phyloP scores from a whole-genome alignment of 2,329 filamentous ascomycete species.

The Cladorrhinum sp. region DNA sequence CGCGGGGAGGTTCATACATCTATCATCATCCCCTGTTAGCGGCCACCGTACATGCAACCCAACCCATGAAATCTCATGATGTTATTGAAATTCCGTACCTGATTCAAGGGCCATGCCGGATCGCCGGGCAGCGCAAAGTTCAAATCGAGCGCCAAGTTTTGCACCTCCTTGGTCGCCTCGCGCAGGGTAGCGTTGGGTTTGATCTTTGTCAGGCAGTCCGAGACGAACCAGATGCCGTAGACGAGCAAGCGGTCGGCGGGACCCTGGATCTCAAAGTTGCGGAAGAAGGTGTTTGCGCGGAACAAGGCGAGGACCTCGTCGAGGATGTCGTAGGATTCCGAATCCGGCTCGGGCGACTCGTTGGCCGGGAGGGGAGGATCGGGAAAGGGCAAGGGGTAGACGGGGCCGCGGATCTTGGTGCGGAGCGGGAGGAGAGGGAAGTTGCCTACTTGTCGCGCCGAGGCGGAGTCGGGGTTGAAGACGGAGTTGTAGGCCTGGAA shows the following conservation, averaged over 20 bases:
- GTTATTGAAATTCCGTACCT: constrained; percentile 48
- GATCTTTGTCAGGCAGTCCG: constrained; percentile 85
- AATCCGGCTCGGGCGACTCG: constrained; percentile 74
- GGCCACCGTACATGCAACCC: background rate
- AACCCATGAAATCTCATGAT: background rate
- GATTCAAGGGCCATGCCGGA: constrained; percentile 88
- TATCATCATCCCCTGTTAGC: constrained; percentile 29
- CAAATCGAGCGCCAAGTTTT: constrained; percentile 84
- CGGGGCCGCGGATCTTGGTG: constrained; percentile 92
- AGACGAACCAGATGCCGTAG: constrained; percentile 94
- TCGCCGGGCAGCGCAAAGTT: constrained; percentile 96
- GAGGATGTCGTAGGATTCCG: constrained; percentile 91
- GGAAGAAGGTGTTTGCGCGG: constrained; percentile 97
- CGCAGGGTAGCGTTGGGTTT: constrained; percentile 65
- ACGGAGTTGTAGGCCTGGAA: constrained; percentile 92
- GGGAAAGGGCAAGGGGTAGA: constrained; percentile 72
- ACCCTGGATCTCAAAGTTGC: constrained; percentile 98
- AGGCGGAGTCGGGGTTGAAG: constrained; percentile 79
- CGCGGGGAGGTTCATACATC: constrained; percentile 86
- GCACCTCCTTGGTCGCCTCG: constrained; percentile 69
- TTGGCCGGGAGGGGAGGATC: constrained; percentile 54
- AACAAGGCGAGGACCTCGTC: constrained; percentile 92
- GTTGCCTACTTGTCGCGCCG: constrained; percentile 69
- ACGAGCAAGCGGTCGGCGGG: constrained; percentile 91
- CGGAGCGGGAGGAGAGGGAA: constrained; percentile 92